A percentile compares a stretch with the other conserved stretches of the same genome.
These are phyloP conservation scores for Colletotrichum costaricense DNA, from an alignment of 2,329 filamentous ascomycete species.

Conservation along the genomic window DNA sequence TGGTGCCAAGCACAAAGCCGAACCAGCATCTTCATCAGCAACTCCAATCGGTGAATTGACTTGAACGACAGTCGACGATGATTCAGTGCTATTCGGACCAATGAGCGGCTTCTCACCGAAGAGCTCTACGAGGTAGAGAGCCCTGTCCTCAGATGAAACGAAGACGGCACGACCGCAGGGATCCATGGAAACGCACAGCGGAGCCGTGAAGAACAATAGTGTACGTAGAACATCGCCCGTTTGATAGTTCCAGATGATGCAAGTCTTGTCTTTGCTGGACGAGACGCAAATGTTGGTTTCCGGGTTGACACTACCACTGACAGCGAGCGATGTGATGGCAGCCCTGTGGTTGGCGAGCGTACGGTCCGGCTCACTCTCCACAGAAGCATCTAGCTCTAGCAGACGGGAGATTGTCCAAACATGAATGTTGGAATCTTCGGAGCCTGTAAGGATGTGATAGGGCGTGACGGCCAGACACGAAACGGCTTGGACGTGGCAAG, in stretches of 20 bases:
- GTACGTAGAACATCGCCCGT: slow-evolving; percentile 83
- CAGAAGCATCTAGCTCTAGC: slow-evolving; percentile 67
- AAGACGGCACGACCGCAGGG: slow-evolving; percentile 87
- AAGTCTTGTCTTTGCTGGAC: slow-evolving; percentile 85
- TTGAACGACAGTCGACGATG: slow-evolving; percentile 69
- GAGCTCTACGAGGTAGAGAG: slow-evolving; percentile 83
- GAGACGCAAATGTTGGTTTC: slow-evolving; percentile 87
- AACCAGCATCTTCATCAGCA: slow-evolving; percentile 72
- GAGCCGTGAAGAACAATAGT: slow-evolving; percentile 79
- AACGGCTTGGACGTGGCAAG: slow-evolving; percentile 83
- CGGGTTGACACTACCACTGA: slow-evolving; percentile 73
- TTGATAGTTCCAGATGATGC: slow-evolving; percentile 92
- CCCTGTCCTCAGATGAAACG: slow-evolving; percentile 82
- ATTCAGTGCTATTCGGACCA: slow-evolving; percentile 60
- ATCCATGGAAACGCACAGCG: slow-evolving; percentile 81
- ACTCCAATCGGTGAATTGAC: slow-evolving; percentile 65
- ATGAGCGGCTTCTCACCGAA: slow-evolving; percentile 67
- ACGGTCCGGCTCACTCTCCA: slow-evolving; percentile 75
- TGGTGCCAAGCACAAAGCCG: slow-evolving; percentile 75
- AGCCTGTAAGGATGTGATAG: slow-evolving; percentile 81
- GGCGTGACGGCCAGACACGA: slow-evolving; percentile 79
- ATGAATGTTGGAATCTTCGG: slow-evolving; percentile 88
- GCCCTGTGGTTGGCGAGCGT: slow-evolving; percentile 83
- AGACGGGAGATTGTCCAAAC: slow-evolving; percentile 88
- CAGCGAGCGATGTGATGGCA: slow-evolving; percentile 73